Evolutionary conservation across 202 grass and related monocot species (phyloP).

Genomic region (Carex arenaria): DNA sequence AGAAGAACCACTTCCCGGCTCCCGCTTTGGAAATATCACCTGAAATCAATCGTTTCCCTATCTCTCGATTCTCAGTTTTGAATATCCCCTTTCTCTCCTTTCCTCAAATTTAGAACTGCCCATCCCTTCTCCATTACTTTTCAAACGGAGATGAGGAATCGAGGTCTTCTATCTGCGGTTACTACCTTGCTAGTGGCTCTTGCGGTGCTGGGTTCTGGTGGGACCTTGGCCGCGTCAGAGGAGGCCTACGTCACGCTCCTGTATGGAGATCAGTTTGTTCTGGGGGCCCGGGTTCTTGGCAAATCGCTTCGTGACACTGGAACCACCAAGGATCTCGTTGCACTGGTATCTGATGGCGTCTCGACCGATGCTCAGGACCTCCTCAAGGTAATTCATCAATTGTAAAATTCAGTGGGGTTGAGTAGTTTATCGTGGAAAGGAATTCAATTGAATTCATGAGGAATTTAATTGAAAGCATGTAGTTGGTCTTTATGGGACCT

Average conservation of each 20-base stretch:
- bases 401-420: background rate
- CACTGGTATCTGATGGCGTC: constrained; percentile 72
- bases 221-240: constrained; percentile 17
- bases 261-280: constrained; percentile 72
- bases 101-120: background rate
- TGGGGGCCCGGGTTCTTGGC: constrained; percentile 70
- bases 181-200: background rate
- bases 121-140: background rate
- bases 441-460: background rate
- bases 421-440: background rate
- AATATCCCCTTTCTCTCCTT: background rate
- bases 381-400: constrained; percentile 31
- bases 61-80: background rate
- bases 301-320: constrained; percentile 60
- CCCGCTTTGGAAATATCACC: background rate
- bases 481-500: background rate
- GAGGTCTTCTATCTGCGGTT: background rate
- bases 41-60: background rate
- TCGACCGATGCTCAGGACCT: constrained; percentile 54
- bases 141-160: background rate
- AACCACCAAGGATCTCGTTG: constrained; percentile 54
- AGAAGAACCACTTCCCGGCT: background rate
- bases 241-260: constrained; percentile 68
- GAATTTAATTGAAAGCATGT: background rate
- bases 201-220: background rate